Base-by-base conservation (phyloP, 2,329 filamentous ascomycete genomes). In the Aspergillus awamori region DNA sequence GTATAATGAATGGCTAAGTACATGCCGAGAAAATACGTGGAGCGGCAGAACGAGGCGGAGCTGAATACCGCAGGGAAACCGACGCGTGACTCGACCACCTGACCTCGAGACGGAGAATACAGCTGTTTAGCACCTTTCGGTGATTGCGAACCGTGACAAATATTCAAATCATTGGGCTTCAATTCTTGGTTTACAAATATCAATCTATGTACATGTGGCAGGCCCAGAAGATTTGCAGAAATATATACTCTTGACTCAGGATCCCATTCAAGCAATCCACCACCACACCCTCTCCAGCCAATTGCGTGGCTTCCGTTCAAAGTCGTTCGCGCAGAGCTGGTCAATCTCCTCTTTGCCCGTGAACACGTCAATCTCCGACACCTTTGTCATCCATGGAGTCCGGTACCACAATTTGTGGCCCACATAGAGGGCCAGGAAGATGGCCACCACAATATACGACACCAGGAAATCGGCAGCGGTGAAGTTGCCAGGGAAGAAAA, bases 401-500 rank as follows among this genome's bases (percentile, higher is more conserved):
- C 67, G 66, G 49, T 72, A 72, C 65, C 69, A 73, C 8, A 72
- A 49, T 57, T 76, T 77, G 59, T 78, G 75, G 8, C 76, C 74
- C 1, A 78, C 58, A 53, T 75, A 78, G 2, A 78, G 54, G 5
- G 80, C 70, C 39, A 82, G 67, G 56, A 83, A 83, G 66, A 84
- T 85, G 4, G 80, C 79, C 30, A 86, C 74, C 8, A 78, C 82
- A 67, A 86, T 84, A 71, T 86, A 86, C 15, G 77, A 77, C 2
- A 83, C 83, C 55, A 86, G 65, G 70, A 86, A 86, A 47, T 77
- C 77, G 8, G 81, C 75, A 0, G 77, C 75, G 41, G 72, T 79
- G 65, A 80, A 85, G 1, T 73, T 58, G 0, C 67, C 69, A 6
- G 83, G 83, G 61, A 79, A 76, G 64, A 87, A 86, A 22, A 81